Percentiles rank a stretch among this genome's conserved stretches.
phyloP scores from a whole-genome alignment of 805 yeast species.

The Blastobotrys mokoenaii region DNA sequence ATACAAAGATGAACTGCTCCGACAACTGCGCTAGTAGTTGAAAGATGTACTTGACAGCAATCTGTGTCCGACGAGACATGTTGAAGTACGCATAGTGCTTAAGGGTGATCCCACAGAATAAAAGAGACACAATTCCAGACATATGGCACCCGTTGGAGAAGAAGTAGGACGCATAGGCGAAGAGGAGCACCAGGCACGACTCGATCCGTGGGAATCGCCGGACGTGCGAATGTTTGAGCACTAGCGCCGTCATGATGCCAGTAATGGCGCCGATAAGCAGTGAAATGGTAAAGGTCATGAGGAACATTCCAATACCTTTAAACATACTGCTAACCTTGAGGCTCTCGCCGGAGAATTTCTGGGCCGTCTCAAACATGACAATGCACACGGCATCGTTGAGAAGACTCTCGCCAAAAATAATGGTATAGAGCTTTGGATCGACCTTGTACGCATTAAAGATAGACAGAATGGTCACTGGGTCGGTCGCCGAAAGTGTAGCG shows the following conservation, averaged over 20 bases:
- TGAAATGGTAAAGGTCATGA: conserved; percentile 88
- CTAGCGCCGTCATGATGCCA: conserved; percentile 82
- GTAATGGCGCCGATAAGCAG: conserved; percentile 80
- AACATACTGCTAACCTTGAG: conserved; percentile 53
- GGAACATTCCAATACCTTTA: conserved; percentile 87
- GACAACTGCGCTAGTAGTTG: conserved; percentile 90
- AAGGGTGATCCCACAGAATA: conserved; percentile 93
- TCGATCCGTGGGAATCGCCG: conserved; percentile 96
- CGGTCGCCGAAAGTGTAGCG: conserved; percentile 96
- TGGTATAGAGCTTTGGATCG: conserved; percentile 94
- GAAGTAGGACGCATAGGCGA: conserved; percentile 94
- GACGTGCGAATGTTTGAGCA: conserved; percentile 85
- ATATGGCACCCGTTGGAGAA: conserved; percentile 98
- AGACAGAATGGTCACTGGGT: conserved; percentile 93
- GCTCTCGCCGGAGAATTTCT: conserved; percentile 82
- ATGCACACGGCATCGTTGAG: conserved; percentile 96
- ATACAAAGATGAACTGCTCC: conserved; percentile 94
- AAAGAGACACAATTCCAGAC: conserved; percentile 94
- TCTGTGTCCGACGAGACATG: conserved; percentile 95
- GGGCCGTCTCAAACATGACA: conserved; percentile 98
- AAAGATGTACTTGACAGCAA: conserved; percentile 90
- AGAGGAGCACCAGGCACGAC: conserved; percentile 79
- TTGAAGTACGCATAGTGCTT: conserved; percentile 96
- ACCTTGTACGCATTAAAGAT: conserved; percentile 96
- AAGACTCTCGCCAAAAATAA: conserved; percentile 92